phyloP scores from a whole-genome alignment of 768 basidiomycete species.

The Mycena filopes region DNA sequence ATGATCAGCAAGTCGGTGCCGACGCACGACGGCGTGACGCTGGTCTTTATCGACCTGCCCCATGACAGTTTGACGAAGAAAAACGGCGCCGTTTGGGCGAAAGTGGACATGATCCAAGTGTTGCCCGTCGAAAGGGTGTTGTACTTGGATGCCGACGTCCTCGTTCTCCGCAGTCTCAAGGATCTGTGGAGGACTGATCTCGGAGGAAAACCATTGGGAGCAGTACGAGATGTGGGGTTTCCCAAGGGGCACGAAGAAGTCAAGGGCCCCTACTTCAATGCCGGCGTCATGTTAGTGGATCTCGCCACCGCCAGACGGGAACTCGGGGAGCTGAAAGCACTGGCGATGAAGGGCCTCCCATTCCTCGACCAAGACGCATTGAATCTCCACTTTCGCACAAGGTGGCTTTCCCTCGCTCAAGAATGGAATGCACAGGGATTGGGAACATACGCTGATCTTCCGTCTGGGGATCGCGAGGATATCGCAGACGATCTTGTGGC shows the following conservation, averaged over 20 bases:
- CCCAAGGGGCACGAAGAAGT: conserved; percentile 57
- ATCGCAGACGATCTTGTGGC: conserved; percentile 40
- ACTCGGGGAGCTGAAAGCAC: conserved; percentile 39
- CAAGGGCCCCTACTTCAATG: conserved; percentile 61
- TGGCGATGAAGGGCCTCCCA: conserved; percentile 39
- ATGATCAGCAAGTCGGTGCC: conserved; percentile 45
- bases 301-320: conserved; percentile 49
- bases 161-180: conserved; percentile 53
- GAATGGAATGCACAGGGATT: conserved; percentile 69
- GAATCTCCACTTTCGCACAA: conserved; percentile 55
- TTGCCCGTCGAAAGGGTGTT: conserved; percentile 62
- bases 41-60: conserved; percentile 56
- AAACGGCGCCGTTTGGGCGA: conserved; percentile 57
- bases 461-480: conserved; percentile 44
- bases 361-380: conserved; percentile 61
- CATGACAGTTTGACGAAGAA: conserved; percentile 32
- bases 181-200: conserved; percentile 60
- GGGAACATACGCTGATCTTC: conserved; percentile 57
- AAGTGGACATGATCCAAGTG: conserved; percentile 56
- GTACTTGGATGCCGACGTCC: conserved; percentile 64
- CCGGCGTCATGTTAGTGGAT: conserved; percentile 64
- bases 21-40: conserved; percentile 42
- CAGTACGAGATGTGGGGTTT: conserved; percentile 58
- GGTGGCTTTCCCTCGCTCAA: conserved; percentile 55
- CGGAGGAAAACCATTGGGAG: conserved; percentile 52